These are phyloP conservation scores for Silene latifolia DNA, from an alignment of 148 eudicot species.

Conservation along the genomic window DNA sequence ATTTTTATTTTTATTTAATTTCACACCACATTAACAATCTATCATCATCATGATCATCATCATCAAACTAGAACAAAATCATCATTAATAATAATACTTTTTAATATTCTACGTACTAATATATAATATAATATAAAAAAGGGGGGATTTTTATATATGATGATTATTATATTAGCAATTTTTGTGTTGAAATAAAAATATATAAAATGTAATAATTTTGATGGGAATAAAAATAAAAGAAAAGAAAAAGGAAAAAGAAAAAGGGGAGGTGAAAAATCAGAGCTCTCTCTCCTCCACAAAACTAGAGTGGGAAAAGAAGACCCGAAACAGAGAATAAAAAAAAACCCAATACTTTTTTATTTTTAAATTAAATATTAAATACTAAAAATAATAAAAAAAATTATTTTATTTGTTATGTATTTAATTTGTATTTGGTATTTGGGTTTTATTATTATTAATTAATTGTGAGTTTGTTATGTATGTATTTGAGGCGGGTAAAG, in stretches of 20 bases:
- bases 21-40: neutral
- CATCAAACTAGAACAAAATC: neutral
- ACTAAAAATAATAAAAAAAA: too few relatives aligned
- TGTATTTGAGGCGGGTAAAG: neutral
- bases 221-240: conserved; percentile 10
- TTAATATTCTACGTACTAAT: conserved; percentile 9
- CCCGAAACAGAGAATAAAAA: conserved; percentile 38
- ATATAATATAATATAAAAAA: neutral
- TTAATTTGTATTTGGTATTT: neutral
- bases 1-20: conserved; percentile 8
- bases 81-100: too few relatives aligned
- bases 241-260: neutral
- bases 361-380: neutral
- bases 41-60: conserved; percentile 12
- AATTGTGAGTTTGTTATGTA: neutral
- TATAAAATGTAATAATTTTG: conserved; percentile 14
- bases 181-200: too few relatives aligned
- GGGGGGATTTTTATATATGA: neutral
- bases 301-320: conserved; percentile 18
- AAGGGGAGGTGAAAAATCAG: neutral
- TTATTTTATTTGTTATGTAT: neutral
- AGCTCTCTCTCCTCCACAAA: conserved; percentile 56
- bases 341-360: conserved; percentile 36
- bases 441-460: too few relatives aligned
- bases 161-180: neutral